Evolutionary conservation across 73 alveolate species (phyloP).

Genomic region (Halteria grandinella): DNA sequence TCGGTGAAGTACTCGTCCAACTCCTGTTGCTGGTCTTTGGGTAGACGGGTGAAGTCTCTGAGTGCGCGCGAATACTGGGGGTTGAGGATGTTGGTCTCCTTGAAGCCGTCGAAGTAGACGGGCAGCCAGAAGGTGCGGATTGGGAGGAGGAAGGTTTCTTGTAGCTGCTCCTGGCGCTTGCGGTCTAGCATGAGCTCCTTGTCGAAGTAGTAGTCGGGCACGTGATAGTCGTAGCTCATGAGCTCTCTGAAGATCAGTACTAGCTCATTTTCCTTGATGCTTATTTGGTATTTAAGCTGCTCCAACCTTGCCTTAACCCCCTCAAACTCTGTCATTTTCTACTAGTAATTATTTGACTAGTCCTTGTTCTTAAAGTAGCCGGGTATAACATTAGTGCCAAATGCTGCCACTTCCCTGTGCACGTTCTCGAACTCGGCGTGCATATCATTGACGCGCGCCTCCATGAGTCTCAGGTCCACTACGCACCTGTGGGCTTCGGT

Average conservation of each 20-base stretch:
- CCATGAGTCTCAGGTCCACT: slow-evolving; percentile 27
- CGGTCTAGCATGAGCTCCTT: slow-evolving; percentile 5
- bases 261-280: slow-evolving; percentile 48
- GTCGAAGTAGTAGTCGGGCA: slow-evolving; percentile 52
- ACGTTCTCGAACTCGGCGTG: not conserved
- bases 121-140: slow-evolving; percentile 51
- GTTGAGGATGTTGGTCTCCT: not conserved
- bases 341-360: too few species aligned
- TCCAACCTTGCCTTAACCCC: too few species aligned
- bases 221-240: slow-evolving; percentile 45
- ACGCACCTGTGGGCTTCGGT: slow-evolving; percentile 33
- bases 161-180: not conserved
- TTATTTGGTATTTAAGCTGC: slow-evolving; percentile 7
- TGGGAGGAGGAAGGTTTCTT: slow-evolving; percentile 30
- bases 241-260: slow-evolving; percentile 39
- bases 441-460: not conserved
- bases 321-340: too few species aligned
- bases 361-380: too few species aligned
- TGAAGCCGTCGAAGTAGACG: not conserved
- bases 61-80: slow-evolving; percentile 15
- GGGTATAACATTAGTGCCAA: too few species aligned
- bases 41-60: not conserved
- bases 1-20: too few species aligned
- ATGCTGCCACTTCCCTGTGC: too few species aligned
- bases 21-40: too few species aligned